Base-by-base conservation (phyloP, 2,329 filamentous ascomycete genomes). In the Neopestalotiopsis sp. region DNA sequence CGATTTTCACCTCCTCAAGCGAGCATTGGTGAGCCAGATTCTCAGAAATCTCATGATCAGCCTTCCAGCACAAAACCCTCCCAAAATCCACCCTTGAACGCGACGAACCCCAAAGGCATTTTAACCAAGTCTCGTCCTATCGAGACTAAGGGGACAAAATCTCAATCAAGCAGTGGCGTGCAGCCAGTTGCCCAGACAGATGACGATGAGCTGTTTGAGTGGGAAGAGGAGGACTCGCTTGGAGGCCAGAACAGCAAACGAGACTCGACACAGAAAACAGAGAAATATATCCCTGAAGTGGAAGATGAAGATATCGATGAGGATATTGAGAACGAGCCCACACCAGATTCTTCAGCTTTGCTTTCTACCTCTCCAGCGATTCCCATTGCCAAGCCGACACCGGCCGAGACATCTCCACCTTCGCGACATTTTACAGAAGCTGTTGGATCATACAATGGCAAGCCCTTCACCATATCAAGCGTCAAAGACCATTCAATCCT, bases 371-470 rank as follows among this genome's bases (percentile, higher is more conserved):
- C 84, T 1, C 82, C 83, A 1, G 81, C 81, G n/a, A 78, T 86
- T 64, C 72, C 81, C 14, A 83, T 84, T 45, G 70, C 75, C 61
- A 79, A 77, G 67, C 74, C 75, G 32, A 69, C 74, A 56, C 68
- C 73, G 70, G 49, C 77, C 70, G 32, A 77, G 74, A 73, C 79
- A 63, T 76, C 77, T 12, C 32, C 80, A 3, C 72, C 72, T 4
- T 72, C 80, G 62, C 80, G 78, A 60, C 80, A 80, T 66, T 75
- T 80, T 58, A 75, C 80, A 28, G 81, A 81, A 20, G 85, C 84
- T 6, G 75, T 86, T 14, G 86, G 86, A 2, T 88, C 86, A n/a
- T 88, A 87, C 72, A 86, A 84, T 73, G 86, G 86, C 58, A 82
- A 82, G 24, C 82, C 86, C 14, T 84, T 89, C 62, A 80, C 82